These are phyloP conservation scores for Astragalus glycyphyllos DNA, from an alignment of 306 rosid species.

Conservation along the genomic window DNA sequence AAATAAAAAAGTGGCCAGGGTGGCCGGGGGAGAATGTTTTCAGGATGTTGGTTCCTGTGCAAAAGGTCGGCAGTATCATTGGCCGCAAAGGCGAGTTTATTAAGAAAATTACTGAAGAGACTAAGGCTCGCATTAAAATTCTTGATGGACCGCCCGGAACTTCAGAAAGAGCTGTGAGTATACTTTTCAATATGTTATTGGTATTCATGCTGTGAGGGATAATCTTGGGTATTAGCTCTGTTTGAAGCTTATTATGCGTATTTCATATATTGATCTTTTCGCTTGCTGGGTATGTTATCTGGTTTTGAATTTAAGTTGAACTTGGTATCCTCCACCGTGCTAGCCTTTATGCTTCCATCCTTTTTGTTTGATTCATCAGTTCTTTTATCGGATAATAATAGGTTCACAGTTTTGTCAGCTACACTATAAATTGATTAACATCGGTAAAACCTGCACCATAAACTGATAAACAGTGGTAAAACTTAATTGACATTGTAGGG, in stretches of 20 bases:
- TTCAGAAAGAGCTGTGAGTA: constrained; percentile 96
- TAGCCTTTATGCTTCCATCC: neutral
- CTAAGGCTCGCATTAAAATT: constrained; percentile 89
- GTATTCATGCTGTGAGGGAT: constrained; percentile 14
- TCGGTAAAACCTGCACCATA: constrained; percentile 10
- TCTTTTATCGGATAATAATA: neutral
- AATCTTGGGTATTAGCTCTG: constrained; percentile 10
- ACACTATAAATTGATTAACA: neutral
- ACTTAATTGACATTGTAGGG: constrained; percentile 29
- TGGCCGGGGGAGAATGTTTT: constrained; percentile 99
- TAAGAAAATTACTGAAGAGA: constrained; percentile 92
- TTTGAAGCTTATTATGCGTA: constrained; percentile 2
- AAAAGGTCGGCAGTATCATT: constrained; percentile 95
- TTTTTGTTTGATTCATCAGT: neutral
- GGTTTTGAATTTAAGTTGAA: neutral
- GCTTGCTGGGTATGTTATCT: neutral
- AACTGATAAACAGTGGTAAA: constrained; percentile 1
- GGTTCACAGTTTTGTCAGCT: constrained; percentile 8
- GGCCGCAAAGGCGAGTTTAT: constrained; percentile 98
- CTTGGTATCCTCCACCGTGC: neutral
- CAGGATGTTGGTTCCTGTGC: constrained; percentile 92
- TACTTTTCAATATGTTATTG: constrained; percentile 23
- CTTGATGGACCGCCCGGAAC: constrained; percentile 98
- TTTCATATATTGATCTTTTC: constrained; percentile 13
- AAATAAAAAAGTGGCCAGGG: constrained; percentile 91